Base-by-base conservation (phyloP, 768 basidiomycete genomes). In the Hydnomerulius pinastri region DNA sequence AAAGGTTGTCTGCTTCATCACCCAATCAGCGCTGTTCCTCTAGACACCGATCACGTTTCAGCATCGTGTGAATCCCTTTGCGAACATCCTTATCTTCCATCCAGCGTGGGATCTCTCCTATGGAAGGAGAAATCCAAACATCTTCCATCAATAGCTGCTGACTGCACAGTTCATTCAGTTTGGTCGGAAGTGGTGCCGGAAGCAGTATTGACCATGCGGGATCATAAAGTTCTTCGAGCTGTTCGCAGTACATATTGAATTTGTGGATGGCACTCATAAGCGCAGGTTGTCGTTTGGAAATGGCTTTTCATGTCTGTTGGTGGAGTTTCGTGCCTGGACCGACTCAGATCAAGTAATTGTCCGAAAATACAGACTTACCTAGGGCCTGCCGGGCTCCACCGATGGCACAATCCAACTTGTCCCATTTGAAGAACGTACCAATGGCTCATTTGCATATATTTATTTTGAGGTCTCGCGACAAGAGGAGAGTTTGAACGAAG, bases 341-440 rank as follows among this genome's bases (percentile, higher is more conserved):
- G 33, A 11, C 11, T 44, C 4, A 43, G 36, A 27, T n/a, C 10
- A 7, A n/a, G 33, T 11, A 7, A 27, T 25, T 9, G 3, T 17
- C n/a, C 4, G 12, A 37, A 21, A 45, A 1, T 4, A n/a, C 11
- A 6, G 12, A 41, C n/a, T 42, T 25, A 45, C 43, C 49, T 6
- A 60, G 30, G 2, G 70, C 45, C 20, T 71, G 52, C 7, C 69
- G 55, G 4, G 52, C 29, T 2, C 71, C 64, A 2, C 68, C 59
- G 6, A 66, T 63, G 1, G 73, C 71, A 25, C 63, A 65, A 45
- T 73, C 66, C 2, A 72, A 55, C 12, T 55, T 60, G 15, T 75
- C 71, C 67, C 68, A 71, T 39, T 73, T 70, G 23, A 70, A 70
- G 35, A 75, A 73, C 15, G 62, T 63, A 0, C 64, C 61, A 10